Conservation (phyloP, 176 grass and related monocot species). For the Paspalum vaginatum region DNA sequence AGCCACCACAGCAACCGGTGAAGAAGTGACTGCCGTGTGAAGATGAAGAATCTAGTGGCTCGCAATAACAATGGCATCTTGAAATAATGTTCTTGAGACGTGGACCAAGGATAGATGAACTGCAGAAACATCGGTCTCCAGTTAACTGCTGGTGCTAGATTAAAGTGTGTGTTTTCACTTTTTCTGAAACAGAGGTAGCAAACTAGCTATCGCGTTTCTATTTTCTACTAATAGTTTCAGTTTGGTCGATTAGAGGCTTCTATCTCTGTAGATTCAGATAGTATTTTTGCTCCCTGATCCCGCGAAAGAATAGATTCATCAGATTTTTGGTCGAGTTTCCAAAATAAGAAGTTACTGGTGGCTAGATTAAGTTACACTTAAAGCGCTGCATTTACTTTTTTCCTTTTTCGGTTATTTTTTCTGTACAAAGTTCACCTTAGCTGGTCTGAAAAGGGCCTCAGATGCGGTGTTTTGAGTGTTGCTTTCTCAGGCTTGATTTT, state of each 20-base stretch:
- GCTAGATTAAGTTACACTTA: no score
- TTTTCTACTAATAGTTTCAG: not conserved
- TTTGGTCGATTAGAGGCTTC: not conserved
- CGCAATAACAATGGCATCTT: not conserved
- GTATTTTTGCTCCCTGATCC: not conserved
- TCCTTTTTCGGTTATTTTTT: no score
- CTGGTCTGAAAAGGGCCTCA: no score
- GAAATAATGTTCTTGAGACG: conserved; percentile 8
- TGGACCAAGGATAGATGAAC: not conserved
- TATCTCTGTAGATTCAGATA: not conserved
- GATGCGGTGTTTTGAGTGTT: no score
- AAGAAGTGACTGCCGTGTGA: conserved; percentile 34
- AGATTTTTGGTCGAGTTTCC: not conserved
- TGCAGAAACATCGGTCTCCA: not conserved
- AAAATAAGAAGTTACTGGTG: not conserved
- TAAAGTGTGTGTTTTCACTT: not conserved
- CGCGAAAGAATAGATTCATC: not conserved
- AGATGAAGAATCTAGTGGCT: not conserved
- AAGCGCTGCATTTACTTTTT: no score
- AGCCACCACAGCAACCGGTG: not conserved
- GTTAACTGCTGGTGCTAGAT: not conserved
- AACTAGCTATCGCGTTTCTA: not conserved
- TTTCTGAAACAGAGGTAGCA: not conserved
- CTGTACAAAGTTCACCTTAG: no score
- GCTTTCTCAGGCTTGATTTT: no score